A percentile compares a stretch with the other conserved stretches of the same genome.
Conservation (phyloP, 331 rosid genomes). For the Rhamnella rubrinervis region DNA sequence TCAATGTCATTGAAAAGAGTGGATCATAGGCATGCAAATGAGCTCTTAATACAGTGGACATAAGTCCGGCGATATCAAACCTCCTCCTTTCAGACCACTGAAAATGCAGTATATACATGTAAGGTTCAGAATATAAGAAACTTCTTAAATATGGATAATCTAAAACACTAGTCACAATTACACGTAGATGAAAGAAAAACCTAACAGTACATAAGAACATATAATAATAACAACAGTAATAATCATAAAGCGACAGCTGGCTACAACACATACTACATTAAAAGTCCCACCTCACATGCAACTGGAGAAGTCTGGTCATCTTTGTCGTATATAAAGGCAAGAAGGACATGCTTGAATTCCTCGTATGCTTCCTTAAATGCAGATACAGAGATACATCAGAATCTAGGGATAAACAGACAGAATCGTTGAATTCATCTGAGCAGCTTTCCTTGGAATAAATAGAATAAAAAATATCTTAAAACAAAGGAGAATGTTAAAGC, state of each 20-base stretch:
- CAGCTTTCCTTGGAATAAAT: not conserved
- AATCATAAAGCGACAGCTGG: not conserved
- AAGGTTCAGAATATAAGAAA: slow-evolving; percentile 12
- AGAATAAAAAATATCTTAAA: not conserved
- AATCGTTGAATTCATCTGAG: slow-evolving; percentile 9
- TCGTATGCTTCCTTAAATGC: slow-evolving; percentile 93
- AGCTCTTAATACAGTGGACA: slow-evolving; percentile 86
- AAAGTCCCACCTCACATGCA: slow-evolving; percentile 65
- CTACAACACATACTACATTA: not conserved
- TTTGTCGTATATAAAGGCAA: slow-evolving; percentile 90
- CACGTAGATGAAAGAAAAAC: not conserved
- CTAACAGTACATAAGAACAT: not conserved
- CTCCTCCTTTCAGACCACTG: slow-evolving; percentile 97
- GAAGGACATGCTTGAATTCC: slow-evolving; percentile 98
- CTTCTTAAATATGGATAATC: not conserved
- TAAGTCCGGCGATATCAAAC: slow-evolving; percentile 79
- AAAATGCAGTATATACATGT: slow-evolving; percentile 27
- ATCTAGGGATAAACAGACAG: slow-evolving; percentile 9
- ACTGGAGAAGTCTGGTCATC: slow-evolving; percentile 83
- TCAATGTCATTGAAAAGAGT: slow-evolving; percentile 81
- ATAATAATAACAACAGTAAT: not conserved
- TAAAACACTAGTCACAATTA: not conserved
- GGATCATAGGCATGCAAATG: slow-evolving; percentile 96
- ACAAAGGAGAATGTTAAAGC: no score
- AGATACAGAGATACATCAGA: slow-evolving; percentile 43